Base-by-base conservation (phyloP, 768 basidiomycete genomes). In the Cantharellus anzutake region DNA sequence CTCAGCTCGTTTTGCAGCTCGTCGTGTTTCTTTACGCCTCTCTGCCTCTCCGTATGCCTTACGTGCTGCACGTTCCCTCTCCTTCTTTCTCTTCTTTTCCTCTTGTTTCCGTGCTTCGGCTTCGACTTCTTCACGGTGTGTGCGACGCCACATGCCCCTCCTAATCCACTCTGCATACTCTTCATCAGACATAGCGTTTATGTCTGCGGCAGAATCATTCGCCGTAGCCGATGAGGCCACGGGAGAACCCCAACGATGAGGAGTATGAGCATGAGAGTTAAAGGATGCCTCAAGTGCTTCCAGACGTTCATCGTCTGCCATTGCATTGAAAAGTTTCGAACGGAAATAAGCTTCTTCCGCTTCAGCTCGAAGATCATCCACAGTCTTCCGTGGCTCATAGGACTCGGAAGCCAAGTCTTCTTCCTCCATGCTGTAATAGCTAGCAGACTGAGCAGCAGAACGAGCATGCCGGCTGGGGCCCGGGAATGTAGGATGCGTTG, bases 131-230 rank as follows among this genome's bases (percentile, higher is more conserved):
- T 60, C 64, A 42, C 60, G 62, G 57, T 70, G 65, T 57, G 66
- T 66, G 2, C 62, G 60, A 79, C 80, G 78, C 74, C 86, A 91
- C 86, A 96, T 93, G 53, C 87, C 88, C 35, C 76, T 70, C 63
- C 91, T 73, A 57, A 94, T 72, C 85, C 86, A 93, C 65, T 89
- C 86, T 1, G 84, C 79, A 64, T 94, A 94, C 61, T 88, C 83
- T 64, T 92, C 84, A 4, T 92, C 89, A 61, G 83, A 82, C 84
- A 93, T 84, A 55, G 68, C 63, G 53, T 65, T 68, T 38, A 75
- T 73, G 61, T 79, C 69, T 69, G 44, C 72, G 2, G 78, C 65
- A 70, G 75, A 67, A 69, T 71, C 70, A 64, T 60, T 63, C 60
- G 63, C 62, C 63, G 64, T 66, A 62, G 59, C 42, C 66, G 53